Conservation (phyloP, 176 grass and related monocot genomes). For the Saccharum officinarum region DNA sequence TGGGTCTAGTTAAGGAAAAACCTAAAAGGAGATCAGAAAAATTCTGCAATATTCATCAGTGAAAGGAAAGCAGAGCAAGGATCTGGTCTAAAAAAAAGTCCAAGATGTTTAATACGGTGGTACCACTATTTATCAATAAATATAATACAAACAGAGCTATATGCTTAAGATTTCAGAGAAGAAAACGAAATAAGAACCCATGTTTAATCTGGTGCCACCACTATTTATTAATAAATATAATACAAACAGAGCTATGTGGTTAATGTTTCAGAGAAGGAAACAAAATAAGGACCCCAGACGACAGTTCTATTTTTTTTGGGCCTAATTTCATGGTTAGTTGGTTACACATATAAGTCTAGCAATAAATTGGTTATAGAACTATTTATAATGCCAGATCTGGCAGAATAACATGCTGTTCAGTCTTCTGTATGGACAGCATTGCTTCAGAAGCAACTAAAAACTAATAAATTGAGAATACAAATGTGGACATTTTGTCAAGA, state of each 20-base stretch:
- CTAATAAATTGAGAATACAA: slow-evolving; percentile 13
- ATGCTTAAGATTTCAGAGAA: slow-evolving; percentile 7
- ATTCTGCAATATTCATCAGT: neutral
- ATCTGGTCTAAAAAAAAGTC: neutral
- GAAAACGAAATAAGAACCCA: neutral
- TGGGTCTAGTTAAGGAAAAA: neutral
- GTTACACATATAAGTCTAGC: neutral
- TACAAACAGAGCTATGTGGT: neutral
- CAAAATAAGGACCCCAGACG: neutral
- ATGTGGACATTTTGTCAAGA: neutral
- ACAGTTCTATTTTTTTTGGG: neutral
- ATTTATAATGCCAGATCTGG: slow-evolving; percentile 6
- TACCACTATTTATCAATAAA: neutral
- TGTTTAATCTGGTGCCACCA: neutral
- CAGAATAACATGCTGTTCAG: slow-evolving; percentile 15
- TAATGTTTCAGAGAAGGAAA: neutral
- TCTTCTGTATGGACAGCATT: neutral
- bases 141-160: neutral
- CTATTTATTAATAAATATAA: neutral
- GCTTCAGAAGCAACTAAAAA: slow-evolving; percentile 7
- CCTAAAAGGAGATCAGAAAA: neutral
- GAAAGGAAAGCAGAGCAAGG: neutral
- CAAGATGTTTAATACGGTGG: neutral
- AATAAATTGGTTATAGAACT: neutral
- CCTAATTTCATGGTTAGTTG: neutral